Evolutionary conservation across 2,329 filamentous ascomycete genomes (phyloP).

Genomic region (Botrytis medusae): DNA sequence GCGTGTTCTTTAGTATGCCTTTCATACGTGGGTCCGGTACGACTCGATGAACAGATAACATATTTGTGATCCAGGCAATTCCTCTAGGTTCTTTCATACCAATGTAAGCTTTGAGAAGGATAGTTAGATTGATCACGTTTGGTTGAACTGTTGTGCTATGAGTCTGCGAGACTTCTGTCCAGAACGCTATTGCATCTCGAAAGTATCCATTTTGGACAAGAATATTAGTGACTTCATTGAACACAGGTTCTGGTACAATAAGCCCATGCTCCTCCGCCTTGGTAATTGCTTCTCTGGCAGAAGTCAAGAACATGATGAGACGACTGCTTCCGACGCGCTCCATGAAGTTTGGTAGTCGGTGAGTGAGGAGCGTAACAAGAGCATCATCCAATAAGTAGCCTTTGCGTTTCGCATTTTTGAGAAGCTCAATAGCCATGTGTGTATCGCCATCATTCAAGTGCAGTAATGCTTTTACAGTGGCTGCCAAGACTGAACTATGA

Average conservation of each 20-base stretch:
- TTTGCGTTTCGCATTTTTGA: conserved; percentile 30
- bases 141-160: conserved; percentile 23
- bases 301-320: conserved; percentile 14
- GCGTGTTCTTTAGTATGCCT: conserved; percentile 25
- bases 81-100: conserved; percentile 30
- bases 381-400: conserved; percentile 29
- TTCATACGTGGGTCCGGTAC: conserved; percentile 32
- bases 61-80: conserved; percentile 34
- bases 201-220: conserved; percentile 29
- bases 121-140: conserved; percentile 32
- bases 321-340: conserved; percentile 10
- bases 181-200: conserved; percentile 35
- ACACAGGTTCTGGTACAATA: conserved; percentile 28
- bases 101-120: conserved; percentile 36
- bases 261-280: conserved; percentile 30
- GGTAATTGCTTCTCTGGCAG: conserved; percentile 26
- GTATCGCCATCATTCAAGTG: conserved; percentile 23
- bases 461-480: conserved; percentile 36
- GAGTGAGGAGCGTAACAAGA: conserved; percentile 32
- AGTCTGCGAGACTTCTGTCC: conserved; percentile 32
- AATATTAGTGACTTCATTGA: conserved; percentile 34
- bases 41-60: conserved; percentile 30
- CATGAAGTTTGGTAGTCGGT: conserved; percentile 29
- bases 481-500: conserved; percentile 22
- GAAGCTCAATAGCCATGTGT: conserved; percentile 26